Conservation (phyloP, 2,329 filamentous ascomycete genomes). For the Didymella arachidicola region DNA sequence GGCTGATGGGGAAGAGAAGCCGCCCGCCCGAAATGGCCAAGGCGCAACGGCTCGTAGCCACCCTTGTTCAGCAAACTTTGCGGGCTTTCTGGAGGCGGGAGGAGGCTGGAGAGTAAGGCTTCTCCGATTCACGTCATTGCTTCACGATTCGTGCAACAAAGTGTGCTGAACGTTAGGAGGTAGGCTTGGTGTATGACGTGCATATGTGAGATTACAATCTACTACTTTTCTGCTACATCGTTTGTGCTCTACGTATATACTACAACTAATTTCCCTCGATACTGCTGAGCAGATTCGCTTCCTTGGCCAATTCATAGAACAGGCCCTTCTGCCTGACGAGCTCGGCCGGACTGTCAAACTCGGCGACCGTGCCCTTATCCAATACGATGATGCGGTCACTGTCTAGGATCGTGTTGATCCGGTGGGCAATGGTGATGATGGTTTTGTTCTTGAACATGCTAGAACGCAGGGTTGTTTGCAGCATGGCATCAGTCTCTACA, state of each 20-base stretch:
- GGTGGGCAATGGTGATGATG: constrained; percentile 97
- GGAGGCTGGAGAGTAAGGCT: constrained; percentile 1
- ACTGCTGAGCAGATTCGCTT: constrained; percentile 74
- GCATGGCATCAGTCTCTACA: constrained; percentile 71
- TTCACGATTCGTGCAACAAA: background rate
- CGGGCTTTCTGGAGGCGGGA: background rate
- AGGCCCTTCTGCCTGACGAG: constrained; percentile 78
- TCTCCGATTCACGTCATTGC: constrained; percentile 9
- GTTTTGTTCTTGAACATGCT: constrained; percentile 85
- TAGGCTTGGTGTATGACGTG: background rate
- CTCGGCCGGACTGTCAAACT: constrained; percentile 87
- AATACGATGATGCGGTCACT: constrained; percentile 92
- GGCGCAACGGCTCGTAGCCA: constrained; percentile 12
- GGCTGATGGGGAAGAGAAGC: constrained; percentile 15
- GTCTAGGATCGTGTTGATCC: constrained; percentile 95
- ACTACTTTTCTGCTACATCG: constrained; percentile 2
- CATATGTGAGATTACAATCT: constrained; percentile 3
- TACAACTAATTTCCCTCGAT: constrained; percentile 24
- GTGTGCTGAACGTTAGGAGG: background rate
- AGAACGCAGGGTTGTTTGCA: constrained; percentile 69
- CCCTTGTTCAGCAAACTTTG: background rate
- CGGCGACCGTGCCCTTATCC: constrained; percentile 86
- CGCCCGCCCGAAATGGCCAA: constrained; percentile 9
- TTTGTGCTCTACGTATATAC: background rate
- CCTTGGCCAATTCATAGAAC: constrained; percentile 90